A percentile compares a stretch with the other conserved stretches of the same genome.
phyloP scores from a whole-genome alignment of 768 basidiomycete species.

The Saitozyma sp. region DNA sequence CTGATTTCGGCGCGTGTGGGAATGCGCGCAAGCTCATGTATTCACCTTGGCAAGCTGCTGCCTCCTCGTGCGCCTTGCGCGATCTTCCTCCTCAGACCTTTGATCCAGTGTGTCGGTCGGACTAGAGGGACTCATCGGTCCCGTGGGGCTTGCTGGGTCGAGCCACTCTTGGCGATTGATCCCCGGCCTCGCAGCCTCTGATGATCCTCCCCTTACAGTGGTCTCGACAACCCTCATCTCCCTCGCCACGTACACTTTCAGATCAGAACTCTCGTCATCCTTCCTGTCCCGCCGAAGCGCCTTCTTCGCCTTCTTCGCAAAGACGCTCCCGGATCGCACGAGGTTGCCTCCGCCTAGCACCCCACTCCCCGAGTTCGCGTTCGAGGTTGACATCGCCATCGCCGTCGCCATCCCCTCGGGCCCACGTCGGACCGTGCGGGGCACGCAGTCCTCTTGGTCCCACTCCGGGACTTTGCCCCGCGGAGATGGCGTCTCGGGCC shows the following conservation, averaged over 20 bases:
- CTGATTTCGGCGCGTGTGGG: too few relatives aligned
- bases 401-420: too few relatives aligned
- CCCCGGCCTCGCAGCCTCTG: not conserved
- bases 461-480: conserved; percentile 17
- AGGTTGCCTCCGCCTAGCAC: not conserved
- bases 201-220: not conserved
- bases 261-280: conserved; percentile 11
- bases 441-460: conserved; percentile 22
- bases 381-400: too few relatives aligned
- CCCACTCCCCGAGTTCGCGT: not conserved
- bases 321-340: not conserved
- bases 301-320: conserved; percentile 10
- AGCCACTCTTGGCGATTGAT: not conserved
- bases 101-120: not conserved
- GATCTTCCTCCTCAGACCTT: conserved; percentile 5
- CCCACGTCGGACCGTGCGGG: conserved; percentile 7
- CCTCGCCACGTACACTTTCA: conserved; percentile 18
- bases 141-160: not conserved
- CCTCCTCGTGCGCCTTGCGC: conserved; percentile 7
- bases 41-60: conserved; percentile 34
- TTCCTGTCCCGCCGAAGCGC: conserved; percentile 5
- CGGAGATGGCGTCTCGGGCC: conserved; percentile 11
- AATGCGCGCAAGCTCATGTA: not conserved
- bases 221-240: conserved; percentile 17
- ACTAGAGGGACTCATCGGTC: not conserved